Percentiles rank a stretch among this genome's conserved stretches.
Evolutionary conservation across 2,329 filamentous ascomycete species (phyloP).

Genomic region (Proliferodiscus dingleyae): DNA sequence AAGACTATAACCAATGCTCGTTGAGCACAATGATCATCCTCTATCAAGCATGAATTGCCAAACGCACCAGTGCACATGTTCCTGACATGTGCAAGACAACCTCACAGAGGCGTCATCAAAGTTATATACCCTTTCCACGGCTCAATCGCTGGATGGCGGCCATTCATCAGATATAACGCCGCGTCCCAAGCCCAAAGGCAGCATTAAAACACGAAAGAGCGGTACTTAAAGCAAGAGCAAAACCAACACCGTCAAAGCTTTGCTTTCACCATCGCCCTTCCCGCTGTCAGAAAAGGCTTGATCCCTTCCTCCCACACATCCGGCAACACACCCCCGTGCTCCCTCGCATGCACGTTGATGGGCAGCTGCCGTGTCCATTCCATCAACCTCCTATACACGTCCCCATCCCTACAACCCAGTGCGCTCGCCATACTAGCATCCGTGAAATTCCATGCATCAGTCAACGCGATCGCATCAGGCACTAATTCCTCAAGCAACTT

Average conservation of each 20-base stretch:
- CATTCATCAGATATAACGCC: no score
- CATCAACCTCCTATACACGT: slow-evolving; percentile 20
- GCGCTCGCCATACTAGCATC: slow-evolving; percentile 22
- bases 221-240: no score
- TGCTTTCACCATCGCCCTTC: background rate
- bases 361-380: slow-evolving; percentile 14
- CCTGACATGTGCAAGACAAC: no score
- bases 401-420: slow-evolving; percentile 20
- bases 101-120: no score
- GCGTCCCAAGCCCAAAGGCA: no score
- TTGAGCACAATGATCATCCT: no score
- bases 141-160: no score
- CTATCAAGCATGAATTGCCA: no score
- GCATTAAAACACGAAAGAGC: no score
- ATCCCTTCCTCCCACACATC: slow-evolving; percentile 5
- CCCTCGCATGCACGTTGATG: slow-evolving; percentile 10
- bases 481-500: slow-evolving; percentile 17
- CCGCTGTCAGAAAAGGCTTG: slow-evolving; percentile 3
- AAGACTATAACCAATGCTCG: no score
- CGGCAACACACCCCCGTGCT: slow-evolving; percentile 7
- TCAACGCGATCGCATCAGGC: slow-evolving; percentile 24
- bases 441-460: slow-evolving; percentile 25
- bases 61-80: no score
- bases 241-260: background rate
- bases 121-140: no score